A percentile compares a stretch with the other conserved stretches of the same genome.
phyloP scores from a whole-genome alignment of 2,329 filamentous ascomycete species.

The Colletotrichum cuscutae region DNA sequence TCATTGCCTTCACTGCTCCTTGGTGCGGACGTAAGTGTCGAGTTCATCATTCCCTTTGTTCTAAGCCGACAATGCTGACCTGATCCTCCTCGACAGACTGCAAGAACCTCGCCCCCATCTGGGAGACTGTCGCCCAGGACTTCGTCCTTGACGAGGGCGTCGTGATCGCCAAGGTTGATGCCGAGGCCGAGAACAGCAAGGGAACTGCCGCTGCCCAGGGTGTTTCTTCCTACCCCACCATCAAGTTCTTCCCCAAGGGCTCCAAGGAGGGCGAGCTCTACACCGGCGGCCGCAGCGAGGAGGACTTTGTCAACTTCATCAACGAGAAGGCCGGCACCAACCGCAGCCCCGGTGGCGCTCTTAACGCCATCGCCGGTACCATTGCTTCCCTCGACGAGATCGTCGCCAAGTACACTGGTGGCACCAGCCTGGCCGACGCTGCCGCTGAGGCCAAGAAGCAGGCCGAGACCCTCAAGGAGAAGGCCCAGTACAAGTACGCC shows the following conservation, averaged over 20 bases:
- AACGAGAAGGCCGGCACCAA: slow-evolving; percentile 92
- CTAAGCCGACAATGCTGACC: slow-evolving; percentile 23
- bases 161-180: slow-evolving; percentile 94
- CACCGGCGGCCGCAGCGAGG: slow-evolving; percentile 79
- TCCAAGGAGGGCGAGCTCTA: slow-evolving; percentile 78
- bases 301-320: slow-evolving; percentile 80
- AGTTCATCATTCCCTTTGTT: slow-evolving; percentile 11
- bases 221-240: slow-evolving; percentile 90
- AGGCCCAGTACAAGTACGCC: slow-evolving; percentile 78
- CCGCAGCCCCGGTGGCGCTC: slow-evolving; percentile 82
- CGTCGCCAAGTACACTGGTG: slow-evolving; percentile 77
- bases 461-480: slow-evolving; percentile 71
- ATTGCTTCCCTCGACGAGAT: slow-evolving; percentile 82
- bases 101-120: slow-evolving; percentile 90
- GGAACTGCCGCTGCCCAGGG: slow-evolving; percentile 79
- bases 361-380: slow-evolving; percentile 83
- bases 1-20: slow-evolving; percentile 97
- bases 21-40: slow-evolving; percentile 93
- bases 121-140: slow-evolving; percentile 87
- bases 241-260: slow-evolving; percentile 96
- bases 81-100: slow-evolving; percentile 73
- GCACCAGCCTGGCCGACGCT: slow-evolving; percentile 70
- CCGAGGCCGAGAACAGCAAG: slow-evolving; percentile 88
- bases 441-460: slow-evolving; percentile 78
- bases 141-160: slow-evolving; percentile 83